Conservation (phyloP, 139 green algal species). For the Deuterostichococcus epilithicus region DNA sequence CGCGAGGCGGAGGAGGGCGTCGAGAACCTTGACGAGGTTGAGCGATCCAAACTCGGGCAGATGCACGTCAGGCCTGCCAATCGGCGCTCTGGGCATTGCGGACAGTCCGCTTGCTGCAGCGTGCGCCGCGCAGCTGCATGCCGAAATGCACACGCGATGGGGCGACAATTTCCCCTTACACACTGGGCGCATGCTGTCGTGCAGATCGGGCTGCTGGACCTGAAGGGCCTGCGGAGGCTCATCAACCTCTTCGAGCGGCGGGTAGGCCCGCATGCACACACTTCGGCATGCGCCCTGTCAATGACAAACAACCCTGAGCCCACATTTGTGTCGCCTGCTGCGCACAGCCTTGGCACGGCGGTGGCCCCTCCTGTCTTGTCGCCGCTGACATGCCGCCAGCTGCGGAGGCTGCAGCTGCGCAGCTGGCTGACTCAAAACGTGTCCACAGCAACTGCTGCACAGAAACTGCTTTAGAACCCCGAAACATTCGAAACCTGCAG, state of each 20-base stretch:
- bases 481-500: conserved; percentile 16
- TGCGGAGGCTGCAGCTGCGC: neutral
- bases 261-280: conserved; percentile 20
- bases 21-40: conserved; percentile 27
- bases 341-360: neutral
- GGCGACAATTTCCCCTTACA: neutral
- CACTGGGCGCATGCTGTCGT: conserved; percentile 1
- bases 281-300: neutral
- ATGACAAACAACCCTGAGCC: neutral
- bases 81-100: neutral
- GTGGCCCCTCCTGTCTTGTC: neutral
- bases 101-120: conserved; percentile 5
- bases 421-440: neutral
- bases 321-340: too few species aligned
- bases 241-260: conserved; percentile 67
- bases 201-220: conserved; percentile 65
- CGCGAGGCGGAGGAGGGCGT: conserved; percentile 63
- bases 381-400: neutral
- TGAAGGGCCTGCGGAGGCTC: conserved; percentile 57
- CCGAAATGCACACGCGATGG: neutral
- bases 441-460: neutral
- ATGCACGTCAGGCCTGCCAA: neutral
- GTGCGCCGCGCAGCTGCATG: neutral
- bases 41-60: neutral
- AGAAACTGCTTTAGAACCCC: too few species aligned